phyloP scores from a whole-genome alignment of 345 rosid species.

The Raphanus raphanistrum region DNA sequence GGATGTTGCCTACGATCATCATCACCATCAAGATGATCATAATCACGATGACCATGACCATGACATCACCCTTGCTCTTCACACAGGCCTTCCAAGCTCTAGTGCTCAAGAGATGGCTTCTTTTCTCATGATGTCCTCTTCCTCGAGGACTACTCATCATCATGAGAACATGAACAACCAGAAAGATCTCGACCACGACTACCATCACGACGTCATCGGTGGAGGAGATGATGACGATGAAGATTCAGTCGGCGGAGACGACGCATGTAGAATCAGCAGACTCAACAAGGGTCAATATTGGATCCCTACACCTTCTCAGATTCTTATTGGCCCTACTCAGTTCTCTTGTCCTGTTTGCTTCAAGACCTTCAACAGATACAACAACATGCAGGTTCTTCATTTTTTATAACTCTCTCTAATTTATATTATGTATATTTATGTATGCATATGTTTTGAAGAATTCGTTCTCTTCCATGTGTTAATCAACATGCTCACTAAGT shows the following conservation, averaged over 20 bases:
- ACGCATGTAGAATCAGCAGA: constrained; percentile 56
- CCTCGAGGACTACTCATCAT: constrained; percentile 33
- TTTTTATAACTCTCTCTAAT: neutral
- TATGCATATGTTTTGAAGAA: constrained; percentile 2
- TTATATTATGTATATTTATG: neutral
- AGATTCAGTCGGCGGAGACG: constrained; percentile 48
- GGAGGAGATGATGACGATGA: constrained; percentile 48
- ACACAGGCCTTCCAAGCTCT: constrained; percentile 91
- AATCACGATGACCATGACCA: constrained; percentile 33
- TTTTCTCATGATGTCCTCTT: constrained; percentile 52
- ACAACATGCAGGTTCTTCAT: constrained; percentile 88
- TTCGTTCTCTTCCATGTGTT: neutral
- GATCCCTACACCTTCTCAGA: constrained; percentile 99
- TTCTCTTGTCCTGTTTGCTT: constrained; percentile 97
- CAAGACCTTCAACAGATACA: constrained; percentile 96
- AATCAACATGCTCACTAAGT: constrained; percentile 7
- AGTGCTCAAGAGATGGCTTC: constrained; percentile 76
- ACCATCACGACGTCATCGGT: neutral
- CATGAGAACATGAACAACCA: constrained; percentile 25
- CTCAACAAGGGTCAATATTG: constrained; percentile 93
- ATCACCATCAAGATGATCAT: constrained; percentile 35
- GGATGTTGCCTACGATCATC: constrained; percentile 40
- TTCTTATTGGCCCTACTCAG: constrained; percentile 96
- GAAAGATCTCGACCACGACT: constrained; percentile 25
- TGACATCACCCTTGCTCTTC: constrained; percentile 80